Conservation (phyloP, 2,329 filamentous ascomycete genomes). For the Fusarium robinianum region DNA sequence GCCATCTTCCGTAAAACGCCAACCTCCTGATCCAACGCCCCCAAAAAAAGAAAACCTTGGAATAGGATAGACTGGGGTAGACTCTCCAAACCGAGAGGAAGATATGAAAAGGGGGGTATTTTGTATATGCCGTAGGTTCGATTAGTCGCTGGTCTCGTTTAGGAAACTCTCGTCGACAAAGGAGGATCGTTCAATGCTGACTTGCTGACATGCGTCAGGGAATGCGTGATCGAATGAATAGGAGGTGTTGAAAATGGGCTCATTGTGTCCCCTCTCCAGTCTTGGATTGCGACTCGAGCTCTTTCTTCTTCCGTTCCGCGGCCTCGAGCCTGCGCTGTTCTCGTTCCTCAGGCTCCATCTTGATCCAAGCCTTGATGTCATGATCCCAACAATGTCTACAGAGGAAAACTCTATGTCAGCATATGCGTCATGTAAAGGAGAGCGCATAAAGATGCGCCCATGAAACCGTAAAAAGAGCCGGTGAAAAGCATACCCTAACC, state of each 20-base stretch:
- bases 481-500: constrained; percentile 58
- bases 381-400: constrained; percentile 64
- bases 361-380: constrained; percentile 63
- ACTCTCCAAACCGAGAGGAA: not conserved
- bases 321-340: constrained; percentile 33
- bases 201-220: too few relatives aligned
- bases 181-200: too few relatives aligned
- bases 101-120: not conserved
- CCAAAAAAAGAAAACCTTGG: not conserved
- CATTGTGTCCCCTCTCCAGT: constrained; percentile 1
- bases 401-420: constrained; percentile 20
- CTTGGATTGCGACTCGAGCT: constrained; percentile 25
- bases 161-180: too few relatives aligned
- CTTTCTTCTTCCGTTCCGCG: constrained; percentile 34
- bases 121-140: too few relatives aligned
- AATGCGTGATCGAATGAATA: not conserved
- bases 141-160: constrained; percentile 7
- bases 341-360: constrained; percentile 41
- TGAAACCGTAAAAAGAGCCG: constrained; percentile 6
- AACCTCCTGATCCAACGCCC: constrained; percentile 23
- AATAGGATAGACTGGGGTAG: constrained; percentile 2
- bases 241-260: not conserved
- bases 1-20: constrained; percentile 21
- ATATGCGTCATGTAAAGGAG: not conserved
- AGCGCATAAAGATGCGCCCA: not conserved